These are phyloP conservation scores for Penicillium capsulatum DNA, from an alignment of 2,329 filamentous ascomycete species.

Conservation along the genomic window DNA sequence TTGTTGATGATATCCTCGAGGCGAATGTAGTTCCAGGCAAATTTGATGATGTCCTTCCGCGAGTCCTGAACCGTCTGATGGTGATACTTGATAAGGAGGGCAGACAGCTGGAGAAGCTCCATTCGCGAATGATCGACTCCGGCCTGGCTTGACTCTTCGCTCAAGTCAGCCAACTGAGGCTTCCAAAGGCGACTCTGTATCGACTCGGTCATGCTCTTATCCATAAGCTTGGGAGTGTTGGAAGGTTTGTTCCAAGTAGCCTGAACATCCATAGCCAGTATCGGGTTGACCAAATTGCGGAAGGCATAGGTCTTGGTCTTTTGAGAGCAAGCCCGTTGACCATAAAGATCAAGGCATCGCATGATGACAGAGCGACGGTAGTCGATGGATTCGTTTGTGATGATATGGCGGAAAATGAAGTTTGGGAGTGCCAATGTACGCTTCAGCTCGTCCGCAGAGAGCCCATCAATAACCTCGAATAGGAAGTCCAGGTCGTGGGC, in stretches of 20 bases:
- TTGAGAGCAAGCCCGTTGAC: constrained; percentile 71
- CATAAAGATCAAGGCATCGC: constrained; percentile 83
- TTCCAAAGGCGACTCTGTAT: constrained; percentile 94
- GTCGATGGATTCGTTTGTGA: constrained; percentile 77
- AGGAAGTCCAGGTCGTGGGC: constrained; percentile 76
- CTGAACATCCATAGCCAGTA: constrained; percentile 94
- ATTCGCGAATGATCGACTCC: constrained; percentile 94
- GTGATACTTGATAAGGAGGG: constrained; percentile 93
- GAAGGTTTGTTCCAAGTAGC: constrained; percentile 63
- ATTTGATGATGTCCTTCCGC: constrained; percentile 97
- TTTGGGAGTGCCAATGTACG: constrained; percentile 68
- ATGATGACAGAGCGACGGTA: constrained; percentile 79
- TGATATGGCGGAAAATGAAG: constrained; percentile 81
- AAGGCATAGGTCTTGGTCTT: constrained; percentile 91
- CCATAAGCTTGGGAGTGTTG: constrained; percentile 68
- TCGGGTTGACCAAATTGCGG: constrained; percentile 89
- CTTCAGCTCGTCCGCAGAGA: constrained; percentile 79
- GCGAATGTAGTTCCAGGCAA: constrained; percentile 96
- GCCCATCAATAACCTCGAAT: constrained; percentile 75
- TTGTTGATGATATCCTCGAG: constrained; percentile 99
- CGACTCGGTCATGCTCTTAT: constrained; percentile 79
- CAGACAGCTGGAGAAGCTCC: constrained; percentile 91
- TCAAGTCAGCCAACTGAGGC: constrained; percentile 73
- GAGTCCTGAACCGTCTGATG: constrained; percentile 81
- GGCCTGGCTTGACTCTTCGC: constrained; percentile 76